Percentiles rank a stretch among this genome's conserved stretches.
These are phyloP conservation scores for Amanita jacksonii DNA, from an alignment of 768 basidiomycete species.

Conservation along the genomic window DNA sequence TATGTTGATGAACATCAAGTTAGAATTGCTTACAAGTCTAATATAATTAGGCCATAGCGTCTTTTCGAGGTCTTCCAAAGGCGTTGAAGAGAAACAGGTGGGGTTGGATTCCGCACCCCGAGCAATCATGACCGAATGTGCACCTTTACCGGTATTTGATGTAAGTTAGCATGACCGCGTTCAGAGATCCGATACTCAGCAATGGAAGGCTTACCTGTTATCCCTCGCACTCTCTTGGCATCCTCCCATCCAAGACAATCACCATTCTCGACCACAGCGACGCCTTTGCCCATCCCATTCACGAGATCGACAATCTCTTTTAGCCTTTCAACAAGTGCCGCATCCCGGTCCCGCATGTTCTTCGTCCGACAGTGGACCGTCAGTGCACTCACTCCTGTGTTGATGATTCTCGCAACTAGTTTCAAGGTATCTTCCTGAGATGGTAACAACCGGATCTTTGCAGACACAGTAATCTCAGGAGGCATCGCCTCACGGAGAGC, in stretches of 20 bases:
- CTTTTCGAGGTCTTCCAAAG: conserved; percentile 58
- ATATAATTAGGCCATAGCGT: conserved; percentile 66
- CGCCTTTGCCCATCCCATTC: conserved; percentile 55
- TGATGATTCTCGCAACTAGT: conserved; percentile 81
- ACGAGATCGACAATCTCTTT: conserved; percentile 84
- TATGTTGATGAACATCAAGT: background rate
- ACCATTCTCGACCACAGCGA: conserved; percentile 93
- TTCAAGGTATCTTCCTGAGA: conserved; percentile 81
- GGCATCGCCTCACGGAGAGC: conserved; percentile 68
- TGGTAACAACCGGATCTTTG: conserved; percentile 86
- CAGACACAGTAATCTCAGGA: conserved; percentile 77
- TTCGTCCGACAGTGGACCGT: conserved; percentile 95
- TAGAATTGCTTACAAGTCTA: conserved; percentile 42
- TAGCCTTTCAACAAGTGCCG: conserved; percentile 69
- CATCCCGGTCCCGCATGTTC: conserved; percentile 79
- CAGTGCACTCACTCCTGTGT: conserved; percentile 80
- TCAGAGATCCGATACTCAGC: background rate
- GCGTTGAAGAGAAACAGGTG: conserved; percentile 68
- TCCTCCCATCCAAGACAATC: conserved; percentile 80
- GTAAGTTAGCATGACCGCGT: background rate
- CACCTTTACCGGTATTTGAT: conserved; percentile 33
- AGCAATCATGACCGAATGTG: conserved; percentile 93
- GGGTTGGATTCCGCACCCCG: conserved; percentile 92
- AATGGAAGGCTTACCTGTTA: conserved; percentile 49
- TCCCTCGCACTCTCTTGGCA: conserved; percentile 58